Percentiles rank a stretch among this genome's conserved stretches.
Evolutionary conservation across 768 basidiomycete genomes (phyloP).

Genomic region (Phlebiopsis gigantea): DNA sequence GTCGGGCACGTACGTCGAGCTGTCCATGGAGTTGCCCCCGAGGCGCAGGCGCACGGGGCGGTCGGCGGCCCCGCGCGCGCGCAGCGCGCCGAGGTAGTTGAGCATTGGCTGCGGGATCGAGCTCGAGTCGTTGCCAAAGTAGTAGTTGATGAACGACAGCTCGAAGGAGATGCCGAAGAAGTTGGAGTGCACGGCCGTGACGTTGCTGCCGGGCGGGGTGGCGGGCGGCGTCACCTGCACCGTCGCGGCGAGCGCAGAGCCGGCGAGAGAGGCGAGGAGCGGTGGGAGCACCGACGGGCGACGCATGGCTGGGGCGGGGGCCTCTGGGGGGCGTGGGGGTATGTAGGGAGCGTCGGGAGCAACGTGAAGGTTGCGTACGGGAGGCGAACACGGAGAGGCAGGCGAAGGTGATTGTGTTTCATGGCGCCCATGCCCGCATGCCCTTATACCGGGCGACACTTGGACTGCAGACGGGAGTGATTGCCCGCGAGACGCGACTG

Average conservation of each 20-base stretch:
- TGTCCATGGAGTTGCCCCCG: slow-evolving; percentile 44
- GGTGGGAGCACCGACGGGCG: background rate
- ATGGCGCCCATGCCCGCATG: background rate
- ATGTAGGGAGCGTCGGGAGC: background rate
- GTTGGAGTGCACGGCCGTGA: slow-evolving; percentile 39
- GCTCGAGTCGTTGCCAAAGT: slow-evolving; percentile 50
- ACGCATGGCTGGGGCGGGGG: background rate
- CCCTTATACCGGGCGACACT: background rate
- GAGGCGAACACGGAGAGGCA: background rate
- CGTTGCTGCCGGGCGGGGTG: slow-evolving; percentile 29
- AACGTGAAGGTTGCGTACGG: background rate
- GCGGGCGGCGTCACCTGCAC: slow-evolving; percentile 17
- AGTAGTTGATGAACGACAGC: slow-evolving; percentile 53
- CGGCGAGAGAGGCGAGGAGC: background rate
- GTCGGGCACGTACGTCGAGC: slow-evolving; percentile 36
- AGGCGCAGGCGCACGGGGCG: slow-evolving; percentile 41
- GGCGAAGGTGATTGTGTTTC: background rate
- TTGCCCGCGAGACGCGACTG: background rate
- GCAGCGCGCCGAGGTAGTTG: slow-evolving; percentile 54
- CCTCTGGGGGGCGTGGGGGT: background rate
- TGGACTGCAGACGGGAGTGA: background rate
- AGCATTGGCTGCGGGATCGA: slow-evolving; percentile 48
- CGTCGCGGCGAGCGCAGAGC: slow-evolving; percentile 11
- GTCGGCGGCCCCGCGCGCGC: slow-evolving; percentile 33
- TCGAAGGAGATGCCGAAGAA: slow-evolving; percentile 66